These are phyloP conservation scores for Pelargonium citronellum DNA, from an alignment of 441 rosid genomes.

Conservation along the genomic window DNA sequence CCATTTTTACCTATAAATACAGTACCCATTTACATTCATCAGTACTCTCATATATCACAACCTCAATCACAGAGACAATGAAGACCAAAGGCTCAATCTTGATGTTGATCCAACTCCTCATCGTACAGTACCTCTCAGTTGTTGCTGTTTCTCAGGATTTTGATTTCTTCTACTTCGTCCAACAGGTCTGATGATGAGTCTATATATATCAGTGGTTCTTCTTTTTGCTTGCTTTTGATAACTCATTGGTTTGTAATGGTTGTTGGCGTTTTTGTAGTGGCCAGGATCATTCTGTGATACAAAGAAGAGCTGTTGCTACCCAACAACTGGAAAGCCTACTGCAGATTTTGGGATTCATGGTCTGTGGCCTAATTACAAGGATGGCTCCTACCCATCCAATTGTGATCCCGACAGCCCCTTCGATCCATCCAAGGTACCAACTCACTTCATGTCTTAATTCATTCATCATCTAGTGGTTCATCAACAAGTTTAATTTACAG, in stretches of 20 bases:
- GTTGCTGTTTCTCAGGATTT: constrained; percentile 45
- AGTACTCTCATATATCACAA: neutral
- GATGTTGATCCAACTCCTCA: constrained; percentile 25
- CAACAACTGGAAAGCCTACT: constrained; percentile 68
- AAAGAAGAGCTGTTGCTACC: constrained; percentile 67
- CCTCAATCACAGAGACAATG: constrained; percentile 15
- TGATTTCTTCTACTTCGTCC: constrained; percentile 73
- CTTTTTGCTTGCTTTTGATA: neutral
- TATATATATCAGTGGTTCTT: neutral
- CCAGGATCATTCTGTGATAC: constrained; percentile 89
- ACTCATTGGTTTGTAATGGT: neutral
- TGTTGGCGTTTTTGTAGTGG: constrained; percentile 44
- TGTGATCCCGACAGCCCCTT: constrained; percentile 55
- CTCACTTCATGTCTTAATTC: no score
- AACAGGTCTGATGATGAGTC: constrained; percentile 29
- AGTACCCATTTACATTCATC: neutral
- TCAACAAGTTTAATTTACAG: no score
- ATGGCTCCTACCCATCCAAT: constrained; percentile 65
- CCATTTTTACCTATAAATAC: no score
- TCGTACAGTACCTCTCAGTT: constrained; percentile 36
- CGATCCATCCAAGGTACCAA: constrained; percentile 48
- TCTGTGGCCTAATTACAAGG: constrained; percentile 80
- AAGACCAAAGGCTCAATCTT: constrained; percentile 19
- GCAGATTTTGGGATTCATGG: constrained; percentile 89
- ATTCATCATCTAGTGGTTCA: no score